These are phyloP conservation scores for Salix suchowensis DNA, from an alignment of 345 rosid genomes.

Conservation along the genomic window DNA sequence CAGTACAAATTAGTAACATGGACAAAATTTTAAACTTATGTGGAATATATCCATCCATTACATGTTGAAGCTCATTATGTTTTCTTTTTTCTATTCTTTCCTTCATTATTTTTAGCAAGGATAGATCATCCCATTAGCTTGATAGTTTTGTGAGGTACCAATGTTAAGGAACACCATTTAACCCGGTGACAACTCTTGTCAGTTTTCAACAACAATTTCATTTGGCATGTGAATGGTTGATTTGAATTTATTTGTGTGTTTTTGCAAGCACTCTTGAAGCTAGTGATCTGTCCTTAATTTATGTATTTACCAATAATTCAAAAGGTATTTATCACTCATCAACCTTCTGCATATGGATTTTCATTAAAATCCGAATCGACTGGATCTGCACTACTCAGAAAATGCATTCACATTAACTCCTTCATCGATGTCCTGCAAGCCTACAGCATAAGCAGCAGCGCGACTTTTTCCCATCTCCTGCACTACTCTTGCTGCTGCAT, in stretches of 20 bases:
- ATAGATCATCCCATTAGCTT: too few species aligned
- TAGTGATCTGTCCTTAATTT: not conserved
- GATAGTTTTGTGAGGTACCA: too few species aligned
- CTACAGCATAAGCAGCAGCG: constrained; percentile 94
- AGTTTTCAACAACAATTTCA: not conserved
- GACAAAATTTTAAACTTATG: too few species aligned
- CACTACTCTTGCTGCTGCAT: constrained; percentile 98
- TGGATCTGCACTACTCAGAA: constrained; percentile 55
- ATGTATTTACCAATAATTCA: not conserved
- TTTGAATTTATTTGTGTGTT: not conserved
- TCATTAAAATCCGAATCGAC: constrained; percentile 65
- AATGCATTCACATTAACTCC: constrained; percentile 57
- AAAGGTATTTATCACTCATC: not conserved
- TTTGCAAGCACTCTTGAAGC: not conserved
- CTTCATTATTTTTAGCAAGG: too few species aligned
- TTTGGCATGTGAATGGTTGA: not conserved
- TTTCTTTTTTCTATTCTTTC: too few species aligned
- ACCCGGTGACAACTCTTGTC: not conserved
- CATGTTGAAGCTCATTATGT: too few species aligned
- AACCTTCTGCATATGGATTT: constrained; percentile 81
- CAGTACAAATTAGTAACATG: too few species aligned
- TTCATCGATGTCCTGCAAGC: constrained; percentile 91
- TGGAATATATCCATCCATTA: too few species aligned
- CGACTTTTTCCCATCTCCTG: constrained; percentile 98
- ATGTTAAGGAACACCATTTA: not conserved